Conservation (phyloP, 352 stramenopile species). For the Phytopythium aichiense region DNA sequence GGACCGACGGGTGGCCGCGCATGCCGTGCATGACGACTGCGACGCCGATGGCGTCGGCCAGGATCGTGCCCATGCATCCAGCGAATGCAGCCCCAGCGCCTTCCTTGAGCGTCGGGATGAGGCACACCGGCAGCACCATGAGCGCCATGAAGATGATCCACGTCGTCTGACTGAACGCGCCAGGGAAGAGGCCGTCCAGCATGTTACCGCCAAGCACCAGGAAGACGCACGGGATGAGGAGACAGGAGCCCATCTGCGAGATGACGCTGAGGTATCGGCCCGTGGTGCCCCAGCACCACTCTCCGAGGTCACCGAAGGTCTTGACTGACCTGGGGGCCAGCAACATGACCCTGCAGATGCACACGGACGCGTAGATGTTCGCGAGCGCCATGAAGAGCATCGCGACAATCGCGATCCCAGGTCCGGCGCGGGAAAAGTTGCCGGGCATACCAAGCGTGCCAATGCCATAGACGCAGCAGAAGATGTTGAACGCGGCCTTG, state of each 20-base stretch:
- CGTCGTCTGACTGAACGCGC: constrained; percentile 21
- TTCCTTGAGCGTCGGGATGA: constrained; percentile 36
- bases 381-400: constrained; percentile 35
- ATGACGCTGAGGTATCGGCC: constrained; percentile 26
- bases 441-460: background rate
- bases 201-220: constrained; percentile 22
- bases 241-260: constrained; percentile 25
- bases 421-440: constrained; percentile 6
- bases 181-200: constrained; percentile 26
- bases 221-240: constrained; percentile 26
- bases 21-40: background rate
- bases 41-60: constrained; percentile 28
- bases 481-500: constrained; percentile 43
- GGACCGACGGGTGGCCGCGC: constrained; percentile 14
- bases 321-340: constrained; percentile 27
- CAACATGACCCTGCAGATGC: constrained; percentile 32
- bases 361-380: constrained; percentile 39
- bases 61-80: constrained; percentile 33
- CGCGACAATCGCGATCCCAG: constrained; percentile 18
- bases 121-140: constrained; percentile 27
- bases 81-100: constrained; percentile 26
- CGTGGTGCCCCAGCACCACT: constrained; percentile 33
- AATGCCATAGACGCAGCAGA: constrained; percentile 33
- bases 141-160: constrained; percentile 42
- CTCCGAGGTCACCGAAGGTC: constrained; percentile 41